Evolutionary conservation across 495 filamentous ascomycete genomes (phyloP).

Genomic region (Penicillium canariense): DNA sequence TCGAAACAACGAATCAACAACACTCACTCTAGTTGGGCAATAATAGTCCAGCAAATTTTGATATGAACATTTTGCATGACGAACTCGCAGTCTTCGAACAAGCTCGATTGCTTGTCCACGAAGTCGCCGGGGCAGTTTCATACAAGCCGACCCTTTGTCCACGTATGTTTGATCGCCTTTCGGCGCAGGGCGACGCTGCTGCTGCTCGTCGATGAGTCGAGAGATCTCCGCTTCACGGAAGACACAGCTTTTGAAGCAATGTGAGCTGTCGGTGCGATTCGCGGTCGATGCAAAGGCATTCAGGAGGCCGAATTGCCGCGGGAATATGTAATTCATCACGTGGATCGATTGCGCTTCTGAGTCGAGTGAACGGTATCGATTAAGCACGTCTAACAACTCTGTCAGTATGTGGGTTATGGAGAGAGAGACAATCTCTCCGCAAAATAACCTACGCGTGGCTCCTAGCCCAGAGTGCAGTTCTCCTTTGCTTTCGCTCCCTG

Average conservation of each 20-base stretch:
- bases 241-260: constrained; percentile 78
- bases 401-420: neutral
- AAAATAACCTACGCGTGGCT: constrained; percentile 70
- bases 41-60: constrained; percentile 72
- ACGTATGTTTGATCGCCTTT: neutral
- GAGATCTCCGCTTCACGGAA: constrained; percentile 80
- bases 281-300: constrained; percentile 81
- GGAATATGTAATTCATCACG: constrained; percentile 91
- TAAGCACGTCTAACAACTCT: constrained; percentile 69
- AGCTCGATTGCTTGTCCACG: constrained; percentile 58
- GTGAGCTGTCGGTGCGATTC: constrained; percentile 60
- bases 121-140: constrained; percentile 72
- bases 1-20: neutral
- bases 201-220: constrained; percentile 16
- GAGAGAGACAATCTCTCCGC: too few relatives aligned
- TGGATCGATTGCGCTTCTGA: constrained; percentile 57
- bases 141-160: constrained; percentile 8
- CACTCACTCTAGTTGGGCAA: constrained; percentile 62
- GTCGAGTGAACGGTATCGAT: constrained; percentile 58
- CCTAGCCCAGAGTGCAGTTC: constrained; percentile 69
- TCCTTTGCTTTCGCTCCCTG: constrained; percentile 64
- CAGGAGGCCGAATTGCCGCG: constrained; percentile 82
- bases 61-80: constrained; percentile 76
- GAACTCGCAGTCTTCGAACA: constrained; percentile 63
- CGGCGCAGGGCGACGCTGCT: neutral